These are phyloP conservation scores for Tylopilus balloui DNA, from an alignment of 768 basidiomycete species.

Conservation along the genomic window DNA sequence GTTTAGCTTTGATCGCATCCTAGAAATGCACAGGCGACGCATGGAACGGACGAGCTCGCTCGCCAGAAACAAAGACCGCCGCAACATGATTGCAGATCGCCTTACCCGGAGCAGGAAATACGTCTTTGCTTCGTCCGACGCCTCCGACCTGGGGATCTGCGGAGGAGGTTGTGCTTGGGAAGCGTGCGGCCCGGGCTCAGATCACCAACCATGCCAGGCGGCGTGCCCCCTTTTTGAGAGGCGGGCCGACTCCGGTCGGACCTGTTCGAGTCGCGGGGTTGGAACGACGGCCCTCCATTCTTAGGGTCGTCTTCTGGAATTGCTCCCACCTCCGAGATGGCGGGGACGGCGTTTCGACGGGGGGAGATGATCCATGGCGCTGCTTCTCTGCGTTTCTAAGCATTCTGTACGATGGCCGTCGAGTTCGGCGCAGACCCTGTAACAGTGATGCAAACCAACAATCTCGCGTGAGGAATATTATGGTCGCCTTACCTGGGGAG, in stretches of 20 bases:
- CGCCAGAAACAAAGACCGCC: too few species aligned
- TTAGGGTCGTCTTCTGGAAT: slow-evolving; percentile 1
- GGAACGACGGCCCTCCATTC: slow-evolving; percentile 9
- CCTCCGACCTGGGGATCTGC: slow-evolving; percentile 11
- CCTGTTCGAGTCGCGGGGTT: slow-evolving; percentile 1
- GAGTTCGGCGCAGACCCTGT: slow-evolving; percentile 1
- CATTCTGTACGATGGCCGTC: slow-evolving; percentile 6
- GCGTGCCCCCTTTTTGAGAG: too few species aligned
- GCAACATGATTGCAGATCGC: neutral
- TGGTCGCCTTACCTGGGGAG: neutral
- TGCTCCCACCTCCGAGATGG: slow-evolving; percentile 5
- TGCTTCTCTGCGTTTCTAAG: neutral
- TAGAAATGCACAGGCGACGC: neutral
- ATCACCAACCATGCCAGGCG: too few species aligned
- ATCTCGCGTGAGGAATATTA: too few species aligned
- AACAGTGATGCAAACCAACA: too few species aligned
- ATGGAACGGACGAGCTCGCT: neutral
- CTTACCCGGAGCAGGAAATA: slow-evolving; percentile 5
- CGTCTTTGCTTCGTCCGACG: neutral
- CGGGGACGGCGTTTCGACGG: slow-evolving; percentile 3
- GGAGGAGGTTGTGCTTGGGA: neutral
- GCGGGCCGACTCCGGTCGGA: too few species aligned
- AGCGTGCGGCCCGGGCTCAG: neutral
- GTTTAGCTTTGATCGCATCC: slow-evolving; percentile 11
- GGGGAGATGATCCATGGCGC: neutral